Evolutionary conservation across 176 grass and related monocot species (phyloP).

Genomic region (Triticum aestivum): DNA sequence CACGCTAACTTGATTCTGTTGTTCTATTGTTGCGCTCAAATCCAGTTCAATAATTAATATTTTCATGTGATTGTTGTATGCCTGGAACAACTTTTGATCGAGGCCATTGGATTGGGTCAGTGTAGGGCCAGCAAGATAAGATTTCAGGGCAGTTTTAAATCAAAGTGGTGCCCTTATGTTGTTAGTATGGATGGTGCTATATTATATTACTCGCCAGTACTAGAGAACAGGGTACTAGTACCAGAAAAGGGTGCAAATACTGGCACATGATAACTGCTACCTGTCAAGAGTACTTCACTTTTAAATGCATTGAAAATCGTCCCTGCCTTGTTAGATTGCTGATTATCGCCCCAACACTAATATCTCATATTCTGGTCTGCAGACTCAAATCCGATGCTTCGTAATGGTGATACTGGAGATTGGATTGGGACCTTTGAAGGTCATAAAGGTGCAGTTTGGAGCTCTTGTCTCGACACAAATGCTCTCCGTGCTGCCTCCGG

Average conservation of each 20-base stretch:
- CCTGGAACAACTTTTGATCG: not conserved
- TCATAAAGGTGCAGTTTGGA: conserved; percentile 99
- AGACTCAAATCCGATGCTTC: conserved; percentile 97
- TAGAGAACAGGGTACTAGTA: not conserved
- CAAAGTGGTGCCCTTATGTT: not conserved
- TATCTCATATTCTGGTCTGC: conserved; percentile 17
- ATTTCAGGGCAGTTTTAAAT: not conserved
- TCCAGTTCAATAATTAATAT: not conserved
- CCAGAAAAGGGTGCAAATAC: not conserved
- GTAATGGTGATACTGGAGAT: conserved; percentile 98
- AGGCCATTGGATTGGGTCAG: not conserved
- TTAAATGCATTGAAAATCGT: not conserved
- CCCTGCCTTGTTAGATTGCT: not conserved
- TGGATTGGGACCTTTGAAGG: conserved; percentile 99
- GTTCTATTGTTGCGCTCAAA: not conserved
- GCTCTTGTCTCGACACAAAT: conserved; percentile 89
- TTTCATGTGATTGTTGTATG: not conserved
- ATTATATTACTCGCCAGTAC: not conserved
- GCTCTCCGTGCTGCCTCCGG: conserved; percentile 81
- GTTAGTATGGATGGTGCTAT: not conserved
- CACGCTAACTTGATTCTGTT: not conserved
- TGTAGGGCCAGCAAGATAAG: not conserved
- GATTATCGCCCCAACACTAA: not conserved
- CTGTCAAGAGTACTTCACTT: not conserved
- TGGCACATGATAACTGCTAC: not conserved